Evolutionary conservation across 768 basidiomycete genomes (phyloP).

Genomic region (Hericium rajendrae): DNA sequence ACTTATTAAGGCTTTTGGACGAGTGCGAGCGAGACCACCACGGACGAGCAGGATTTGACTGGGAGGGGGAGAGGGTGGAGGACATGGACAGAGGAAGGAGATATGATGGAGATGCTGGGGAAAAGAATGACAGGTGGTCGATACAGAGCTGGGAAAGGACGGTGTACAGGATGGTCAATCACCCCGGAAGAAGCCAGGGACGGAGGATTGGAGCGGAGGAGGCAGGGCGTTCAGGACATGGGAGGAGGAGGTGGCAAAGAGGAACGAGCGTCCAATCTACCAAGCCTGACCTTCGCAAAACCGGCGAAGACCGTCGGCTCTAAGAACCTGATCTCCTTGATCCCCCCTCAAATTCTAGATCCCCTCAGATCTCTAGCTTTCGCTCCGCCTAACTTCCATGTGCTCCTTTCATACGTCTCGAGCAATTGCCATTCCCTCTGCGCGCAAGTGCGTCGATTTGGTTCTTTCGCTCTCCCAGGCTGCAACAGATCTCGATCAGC

Average conservation of each 20-base stretch:
- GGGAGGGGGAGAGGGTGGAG: constrained; percentile 8
- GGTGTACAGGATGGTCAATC: not conserved
- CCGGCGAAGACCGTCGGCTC: no score
- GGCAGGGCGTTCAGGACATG: not conserved
- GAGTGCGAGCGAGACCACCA: constrained; percentile 28
- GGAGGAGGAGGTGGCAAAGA: no score
- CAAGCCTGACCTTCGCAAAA: no score
- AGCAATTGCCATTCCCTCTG: no score
- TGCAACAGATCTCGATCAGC: no score
- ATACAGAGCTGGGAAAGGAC: not conserved
- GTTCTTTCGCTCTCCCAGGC: no score
- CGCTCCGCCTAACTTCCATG: not conserved
- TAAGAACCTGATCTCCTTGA: no score
- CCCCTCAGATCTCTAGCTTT: not conserved
- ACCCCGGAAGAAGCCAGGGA: no score
- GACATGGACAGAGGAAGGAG: constrained; percentile 17
- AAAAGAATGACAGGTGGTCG: not conserved
- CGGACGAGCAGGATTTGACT: constrained; percentile 13
- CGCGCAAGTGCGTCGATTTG: no score
- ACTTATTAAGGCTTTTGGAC: constrained; percentile 15
- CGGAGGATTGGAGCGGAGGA: not conserved
- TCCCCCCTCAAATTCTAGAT: not conserved
- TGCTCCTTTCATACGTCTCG: not conserved
- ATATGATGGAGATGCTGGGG: not conserved
- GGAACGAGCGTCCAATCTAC: no score